These are phyloP conservation scores for Przewalskia tangutica DNA, from an alignment of 257 asterid species.

Conservation along the genomic window DNA sequence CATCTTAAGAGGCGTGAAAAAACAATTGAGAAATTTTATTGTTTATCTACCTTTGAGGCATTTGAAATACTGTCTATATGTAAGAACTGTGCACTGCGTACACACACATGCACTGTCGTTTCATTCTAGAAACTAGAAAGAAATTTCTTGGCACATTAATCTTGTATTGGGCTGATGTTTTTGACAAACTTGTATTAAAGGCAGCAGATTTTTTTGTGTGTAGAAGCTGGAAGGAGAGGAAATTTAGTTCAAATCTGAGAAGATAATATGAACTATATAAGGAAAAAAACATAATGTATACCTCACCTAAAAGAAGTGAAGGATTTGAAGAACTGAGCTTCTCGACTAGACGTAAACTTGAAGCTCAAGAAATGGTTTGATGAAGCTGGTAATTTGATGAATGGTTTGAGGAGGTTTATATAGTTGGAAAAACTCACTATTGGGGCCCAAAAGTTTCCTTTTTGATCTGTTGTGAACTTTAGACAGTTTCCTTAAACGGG, in stretches of 20 bases:
- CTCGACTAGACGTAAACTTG: neutral
- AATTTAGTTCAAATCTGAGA: neutral
- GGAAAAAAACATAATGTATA: neutral
- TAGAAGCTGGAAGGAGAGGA: neutral
- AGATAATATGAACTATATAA: neutral
- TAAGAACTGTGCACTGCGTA: no score
- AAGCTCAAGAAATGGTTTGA: neutral
- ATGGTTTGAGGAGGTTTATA: slow-evolving; percentile 28
- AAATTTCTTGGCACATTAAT: neutral
- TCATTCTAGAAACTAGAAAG: neutral
- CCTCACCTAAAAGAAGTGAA: slow-evolving; percentile 8
- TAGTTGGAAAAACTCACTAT: slow-evolving; percentile 15
- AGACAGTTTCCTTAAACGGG: slow-evolving; percentile 17
- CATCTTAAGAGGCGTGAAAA: neutral
- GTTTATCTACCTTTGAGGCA: neutral
- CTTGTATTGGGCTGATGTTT: neutral
- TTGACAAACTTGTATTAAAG: neutral
- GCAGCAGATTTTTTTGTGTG: neutral
- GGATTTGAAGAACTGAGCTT: neutral
- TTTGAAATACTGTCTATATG: neutral
- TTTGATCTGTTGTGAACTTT: no score
- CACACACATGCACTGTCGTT: neutral
- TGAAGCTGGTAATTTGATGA: slow-evolving; percentile 22
- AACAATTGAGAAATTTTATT: neutral
- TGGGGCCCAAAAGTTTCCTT: slow-evolving; percentile 24